Conservation (phyloP, 192 early-diverging fungal species). For the Umbelopsis sp. region DNA sequence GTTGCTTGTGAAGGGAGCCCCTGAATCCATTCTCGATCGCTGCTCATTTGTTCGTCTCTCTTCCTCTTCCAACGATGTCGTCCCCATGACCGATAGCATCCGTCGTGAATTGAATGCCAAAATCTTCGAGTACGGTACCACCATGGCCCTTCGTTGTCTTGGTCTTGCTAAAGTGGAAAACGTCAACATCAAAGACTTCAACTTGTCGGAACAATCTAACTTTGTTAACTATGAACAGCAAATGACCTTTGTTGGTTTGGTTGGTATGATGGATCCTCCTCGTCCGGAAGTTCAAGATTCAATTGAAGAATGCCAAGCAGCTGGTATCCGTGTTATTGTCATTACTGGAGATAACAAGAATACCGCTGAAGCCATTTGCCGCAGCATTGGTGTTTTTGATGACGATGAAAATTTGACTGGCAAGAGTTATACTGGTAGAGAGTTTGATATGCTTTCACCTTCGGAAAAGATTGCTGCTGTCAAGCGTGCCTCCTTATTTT, state of each 20-base stretch:
- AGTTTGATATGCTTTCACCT: slow-evolving; percentile 86
- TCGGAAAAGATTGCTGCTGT: slow-evolving; percentile 76
- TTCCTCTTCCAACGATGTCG: slow-evolving; percentile 40
- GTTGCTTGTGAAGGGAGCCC: slow-evolving; percentile 95
- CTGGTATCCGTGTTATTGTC: slow-evolving; percentile 97
- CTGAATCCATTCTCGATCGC: slow-evolving; percentile 88
- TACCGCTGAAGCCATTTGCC: slow-evolving; percentile 96
- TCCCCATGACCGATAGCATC: slow-evolving; percentile 67
- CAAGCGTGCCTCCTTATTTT: slow-evolving; percentile 80
- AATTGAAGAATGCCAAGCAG: slow-evolving; percentile 85
- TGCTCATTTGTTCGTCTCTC: slow-evolving; percentile 67
- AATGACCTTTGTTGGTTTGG: slow-evolving; percentile 94
- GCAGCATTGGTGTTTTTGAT: slow-evolving; percentile 91
- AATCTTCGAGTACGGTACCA: slow-evolving; percentile 74
- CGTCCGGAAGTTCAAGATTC: slow-evolving; percentile 85
- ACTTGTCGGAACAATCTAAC: slow-evolving; percentile 61
- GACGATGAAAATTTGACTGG: slow-evolving; percentile 63
- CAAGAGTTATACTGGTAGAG: slow-evolving; percentile 87
- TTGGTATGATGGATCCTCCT: slow-evolving; percentile 98
- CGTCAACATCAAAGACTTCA: slow-evolving; percentile 46
- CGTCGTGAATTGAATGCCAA: slow-evolving; percentile 64
- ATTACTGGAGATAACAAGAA: slow-evolving; percentile 98
- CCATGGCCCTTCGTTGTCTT: slow-evolving; percentile 83
- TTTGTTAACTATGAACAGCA: slow-evolving; percentile 77
- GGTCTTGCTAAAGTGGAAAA: slow-evolving; percentile 87